Conservation (phyloP, 2,329 filamentous ascomycete species). For the Meredithiella fracta region DNA sequence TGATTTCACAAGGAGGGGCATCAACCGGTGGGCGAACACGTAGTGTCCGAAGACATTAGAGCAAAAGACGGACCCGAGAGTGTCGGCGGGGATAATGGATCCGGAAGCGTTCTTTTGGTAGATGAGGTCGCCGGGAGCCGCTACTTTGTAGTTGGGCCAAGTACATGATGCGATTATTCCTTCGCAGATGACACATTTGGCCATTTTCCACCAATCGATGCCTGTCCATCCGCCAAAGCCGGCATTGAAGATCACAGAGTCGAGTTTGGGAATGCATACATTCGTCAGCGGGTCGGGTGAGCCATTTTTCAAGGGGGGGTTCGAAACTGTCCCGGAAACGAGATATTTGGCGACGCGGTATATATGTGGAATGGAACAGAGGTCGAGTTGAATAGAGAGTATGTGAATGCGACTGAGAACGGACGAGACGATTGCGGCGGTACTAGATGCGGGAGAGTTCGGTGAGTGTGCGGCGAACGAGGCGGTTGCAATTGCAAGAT, state of each 20-base stretch:
- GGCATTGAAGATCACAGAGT: constrained; percentile 70
- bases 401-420: constrained; percentile 37
- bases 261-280: constrained; percentile 50
- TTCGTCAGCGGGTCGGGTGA: constrained; percentile 24
- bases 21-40: constrained; percentile 63
- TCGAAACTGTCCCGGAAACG: constrained; percentile 28
- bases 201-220: constrained; percentile 31
- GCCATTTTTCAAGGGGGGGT: constrained; percentile 24
- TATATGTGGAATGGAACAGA: constrained; percentile 40
- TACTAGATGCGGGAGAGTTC: constrained; percentile 40
- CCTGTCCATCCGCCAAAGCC: constrained; percentile 76
- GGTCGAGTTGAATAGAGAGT: constrained; percentile 40
- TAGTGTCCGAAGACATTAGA: constrained; percentile 96
- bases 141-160: constrained; percentile 62
- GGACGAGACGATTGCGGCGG: constrained; percentile 32
- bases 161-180: constrained; percentile 54
- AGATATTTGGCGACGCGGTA: constrained; percentile 32
- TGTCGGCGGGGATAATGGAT: constrained; percentile 14
- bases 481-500: constrained; percentile 37
- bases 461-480: constrained; percentile 27
- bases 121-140: constrained; percentile 26
- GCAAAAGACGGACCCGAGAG: constrained; percentile 68
- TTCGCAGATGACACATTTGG: constrained; percentile 30
- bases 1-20: constrained; percentile 49
- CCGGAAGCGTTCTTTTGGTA: constrained; percentile 6